Base-by-base conservation (phyloP, 345 rosid genomes). In the Euphorbia tirucalli region DNA sequence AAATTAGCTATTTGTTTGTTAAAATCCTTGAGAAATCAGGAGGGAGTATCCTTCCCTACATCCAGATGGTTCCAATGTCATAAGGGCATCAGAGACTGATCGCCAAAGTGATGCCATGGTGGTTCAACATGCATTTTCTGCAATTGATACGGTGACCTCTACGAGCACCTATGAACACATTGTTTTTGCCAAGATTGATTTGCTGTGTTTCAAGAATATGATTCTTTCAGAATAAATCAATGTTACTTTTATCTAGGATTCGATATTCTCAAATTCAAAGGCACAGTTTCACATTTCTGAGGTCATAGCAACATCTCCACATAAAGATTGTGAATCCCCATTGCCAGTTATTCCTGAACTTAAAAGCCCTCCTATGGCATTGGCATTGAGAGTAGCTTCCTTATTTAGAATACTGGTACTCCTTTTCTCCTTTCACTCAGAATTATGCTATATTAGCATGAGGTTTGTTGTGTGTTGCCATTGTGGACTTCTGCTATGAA, bases 61-160 rank as follows among this genome's bases (percentile, higher is more conserved):
- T 72, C 89, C 88, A 76, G 70, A 74, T 77, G 89, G 60, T 71
- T 57, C 56, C 56, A 81, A 85, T 79, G 71, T 74, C 77, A 64
- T 31, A 49, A 77, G 78, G 78, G 73, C 56, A 76, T 83, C 82
- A 48, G 96, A 83, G 72, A 87, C 90, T 61, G 72, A 83, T 71
- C 96, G 94, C 59, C 90, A 83, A 79, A 89, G 69, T 77, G 98
- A 95, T 81, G 99, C 97, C 7, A 83, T 93, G 85, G 83, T 83
- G 70, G 99, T 95, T 79, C 97, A 95, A 79, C 87, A 81, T 63
- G 98, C 96, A 57, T 95, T 95, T 89, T 83, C 92, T 37, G 79
- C 87, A 39, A 80, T 76, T 65, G 81, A 80, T 79, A 86, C 84
- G 98, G 98, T 90, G 30, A 27, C 22, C 32, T 24, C 46, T 43